Evolutionary conservation across 169 alveolate species (phyloP).

Genomic region (Plasmodium gallinaceum): DNA sequence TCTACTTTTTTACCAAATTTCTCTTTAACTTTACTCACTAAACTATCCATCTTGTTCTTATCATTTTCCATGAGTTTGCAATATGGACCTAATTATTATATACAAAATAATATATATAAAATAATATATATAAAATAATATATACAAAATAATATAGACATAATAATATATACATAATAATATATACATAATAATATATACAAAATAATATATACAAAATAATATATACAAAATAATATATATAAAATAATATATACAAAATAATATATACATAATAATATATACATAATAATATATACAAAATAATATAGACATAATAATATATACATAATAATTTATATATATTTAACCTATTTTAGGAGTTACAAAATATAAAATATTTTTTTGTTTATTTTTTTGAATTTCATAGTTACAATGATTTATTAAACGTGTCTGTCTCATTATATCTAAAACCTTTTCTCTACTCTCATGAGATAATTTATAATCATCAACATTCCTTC

Average conservation of each 20-base stretch:
- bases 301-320: background rate
- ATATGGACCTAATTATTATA: slow-evolving; percentile 58
- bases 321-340: background rate
- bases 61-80: slow-evolving; percentile 75
- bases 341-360: slow-evolving; percentile 67
- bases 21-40: slow-evolving; percentile 60
- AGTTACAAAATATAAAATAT: slow-evolving; percentile 68
- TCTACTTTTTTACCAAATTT: slow-evolving; percentile 57
- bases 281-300: background rate
- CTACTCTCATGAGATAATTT: slow-evolving; percentile 64
- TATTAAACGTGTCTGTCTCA: slow-evolving; percentile 68
- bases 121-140: background rate
- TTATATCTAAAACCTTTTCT: slow-evolving; percentile 69
- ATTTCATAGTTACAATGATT: slow-evolving; percentile 75
- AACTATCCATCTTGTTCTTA: slow-evolving; percentile 66
- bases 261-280: background rate
- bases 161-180: background rate
- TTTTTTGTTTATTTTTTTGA: slow-evolving; percentile 55
- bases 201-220: background rate
- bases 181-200: background rate
- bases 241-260: background rate
- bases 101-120: background rate
- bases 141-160: background rate
- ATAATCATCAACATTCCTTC: slow-evolving; percentile 55
- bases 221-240: background rate